Evolutionary conservation across 306 rosid genomes (phyloP), one percentile per base, ranked within the genome.

Genomic region (peach (Prunus persica)): DNA sequence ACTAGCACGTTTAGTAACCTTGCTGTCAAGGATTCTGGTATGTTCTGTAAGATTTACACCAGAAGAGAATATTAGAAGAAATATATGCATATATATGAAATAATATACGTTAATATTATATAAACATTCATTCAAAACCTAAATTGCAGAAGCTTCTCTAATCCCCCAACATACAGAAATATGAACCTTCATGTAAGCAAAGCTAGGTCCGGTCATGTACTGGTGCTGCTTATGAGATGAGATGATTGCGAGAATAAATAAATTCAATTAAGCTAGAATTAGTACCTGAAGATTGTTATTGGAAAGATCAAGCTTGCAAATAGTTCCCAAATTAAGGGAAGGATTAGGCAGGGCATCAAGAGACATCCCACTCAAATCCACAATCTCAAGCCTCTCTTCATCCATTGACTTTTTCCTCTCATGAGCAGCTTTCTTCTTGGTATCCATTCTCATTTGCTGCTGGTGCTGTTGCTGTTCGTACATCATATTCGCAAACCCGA

Each of bases 231-330:
- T 18, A 52, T 6, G 58, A 2, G n/a, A 52, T 52, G 16, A 49
- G 54, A 49, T 49, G 18, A 49, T 49, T 49, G 6, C 16, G 54
- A 49, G 6, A 49, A 3, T 11, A 27, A 25, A 30, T 27, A 20
- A 10, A 4, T 57, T 9, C 15, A 57, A 57, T 57, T 57, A 24
- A 20, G 14, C 15, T 5, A 61, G 43, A 61, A 6, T 20, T 19
- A 13, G 13, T 25, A 91, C 98, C 98, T 89, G 96, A 57, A 95
- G 93, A 80, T 95, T 90, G 84, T 95, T 95, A 61, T 90, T 95
- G 74, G 98, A 95, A 79, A 95, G 96, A 65, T 95, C 91, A 71
- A 95, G 84, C 74, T 89, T 95, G 86, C 88, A 88, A 83, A 95
- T 86, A 75, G 78, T 61, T 0, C 85, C 89, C 51, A 95, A 55